Evolutionary conservation across 257 asterid genomes (phyloP), one percentile per base, ranked within the genome.

Genomic region (Solanum peruvianum): DNA sequence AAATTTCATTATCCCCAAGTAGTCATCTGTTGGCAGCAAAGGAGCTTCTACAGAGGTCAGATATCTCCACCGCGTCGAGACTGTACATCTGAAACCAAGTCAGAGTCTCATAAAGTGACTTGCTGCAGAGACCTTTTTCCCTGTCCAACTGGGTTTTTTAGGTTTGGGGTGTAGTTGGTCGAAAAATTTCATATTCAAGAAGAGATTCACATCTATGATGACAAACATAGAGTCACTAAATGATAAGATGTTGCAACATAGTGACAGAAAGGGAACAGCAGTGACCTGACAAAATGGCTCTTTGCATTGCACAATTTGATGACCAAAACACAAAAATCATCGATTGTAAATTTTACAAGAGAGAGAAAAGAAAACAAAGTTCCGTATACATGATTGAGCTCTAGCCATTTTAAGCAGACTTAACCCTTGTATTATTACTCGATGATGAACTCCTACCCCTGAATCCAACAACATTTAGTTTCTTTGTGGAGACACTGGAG

Each of bases 391-490:
- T 49, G 44, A 49, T 81, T 18, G 13, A 81, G 39, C 1, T 21
- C 64, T 72, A 86, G 20, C 25, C 47, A 81, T 86, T 69, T 92
- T 91, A 94, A 91, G 89, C 72, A 21, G 91, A 88, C 87, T 93
- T 96, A 77, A 80, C 90, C 76, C 49, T 84, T 86, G 70, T 83
- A 5, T 87, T 70, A 44, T 83, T 81, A 85, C 80, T 87, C 8
- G 91, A 88, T 3, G 42, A 75, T 4, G 95, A 92, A 86, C 96
- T 95, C 44, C 96, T 91, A 25, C 99, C 99, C 92, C 99, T 96
- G 81, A 97, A 97, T 88, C 99, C 99, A 71, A 95, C 98, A 39
- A 97, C 99, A 83, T 90, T 91, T 87, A 97, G 93, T 92, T 96
- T 96, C 42, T 93, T 71, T 15, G 91, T 73, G 83, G 98, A 90